phyloP scores from a whole-genome alignment of 257 asterid species.

The Euphrasia confusa region DNA sequence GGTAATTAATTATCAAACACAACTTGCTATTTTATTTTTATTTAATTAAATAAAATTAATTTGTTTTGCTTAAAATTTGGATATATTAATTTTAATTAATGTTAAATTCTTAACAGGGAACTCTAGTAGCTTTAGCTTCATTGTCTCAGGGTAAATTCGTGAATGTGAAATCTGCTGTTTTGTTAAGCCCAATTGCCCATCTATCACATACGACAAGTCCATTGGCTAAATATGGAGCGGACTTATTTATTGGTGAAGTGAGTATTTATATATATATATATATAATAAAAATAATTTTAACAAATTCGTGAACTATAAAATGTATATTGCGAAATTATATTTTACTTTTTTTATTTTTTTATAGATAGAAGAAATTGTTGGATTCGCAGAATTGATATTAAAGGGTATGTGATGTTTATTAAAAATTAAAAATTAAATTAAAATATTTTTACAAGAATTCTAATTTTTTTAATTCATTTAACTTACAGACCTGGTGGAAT shows the following conservation, averaged over 20 bases:
- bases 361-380: slow-evolving; percentile 41
- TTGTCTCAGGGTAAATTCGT: slow-evolving; percentile 46
- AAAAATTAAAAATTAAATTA: not conserved
- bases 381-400: slow-evolving; percentile 53
- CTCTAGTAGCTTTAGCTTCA: slow-evolving; percentile 54
- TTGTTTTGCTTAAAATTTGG: no score
- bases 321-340: not conserved
- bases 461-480: not conserved
- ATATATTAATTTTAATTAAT: not conserved
- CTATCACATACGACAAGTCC: slow-evolving; percentile 45
- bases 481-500: slow-evolving; percentile 28
- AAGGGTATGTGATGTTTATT: slow-evolving; percentile 27
- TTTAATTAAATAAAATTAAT: no score
- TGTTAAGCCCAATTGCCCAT: slow-evolving; percentile 68
- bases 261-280: not conserved
- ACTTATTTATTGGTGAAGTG: slow-evolving; percentile 57
- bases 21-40: no score
- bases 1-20: slow-evolving; percentile 28
- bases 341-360: not conserved
- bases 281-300: not conserved
- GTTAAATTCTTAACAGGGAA: slow-evolving; percentile 42
- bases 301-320: not conserved
- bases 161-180: slow-evolving; percentile 58
- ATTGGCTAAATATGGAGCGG: slow-evolving; percentile 44
- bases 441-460: not conserved